Percentiles rank a stretch among this genome's conserved stretches.
Conservation (phyloP, 73 alveolate genomes). For the Paramecium caudatum region DNA sequence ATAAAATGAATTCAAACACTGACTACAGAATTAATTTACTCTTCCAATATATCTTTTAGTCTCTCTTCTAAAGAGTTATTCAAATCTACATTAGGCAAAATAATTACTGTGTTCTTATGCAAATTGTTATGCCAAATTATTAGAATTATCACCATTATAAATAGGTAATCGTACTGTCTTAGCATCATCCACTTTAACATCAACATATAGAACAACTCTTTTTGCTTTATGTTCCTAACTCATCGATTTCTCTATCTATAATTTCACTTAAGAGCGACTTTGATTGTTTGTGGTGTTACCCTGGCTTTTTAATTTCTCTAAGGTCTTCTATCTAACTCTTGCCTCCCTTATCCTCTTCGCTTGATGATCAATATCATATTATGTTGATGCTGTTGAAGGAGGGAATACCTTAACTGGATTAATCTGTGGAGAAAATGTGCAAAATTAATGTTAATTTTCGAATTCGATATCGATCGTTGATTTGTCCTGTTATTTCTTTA, state of each 20-base stretch:
- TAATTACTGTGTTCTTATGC: background rate
- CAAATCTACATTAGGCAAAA: background rate
- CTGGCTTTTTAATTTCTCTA: background rate
- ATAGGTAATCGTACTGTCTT: constrained; percentile 14
- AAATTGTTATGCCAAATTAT: background rate
- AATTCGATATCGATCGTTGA: constrained; percentile 15
- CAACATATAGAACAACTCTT: background rate
- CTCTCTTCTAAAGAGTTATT: constrained; percentile 27
- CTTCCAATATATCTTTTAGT: constrained; percentile 15
- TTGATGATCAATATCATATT: constrained; percentile 9
- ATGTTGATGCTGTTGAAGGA: background rate
- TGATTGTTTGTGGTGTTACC: constrained; percentile 24
- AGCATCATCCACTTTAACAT: constrained; percentile 37
- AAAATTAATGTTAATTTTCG: constrained; percentile 20
- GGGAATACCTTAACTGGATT: background rate
- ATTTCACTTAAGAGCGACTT: background rate
- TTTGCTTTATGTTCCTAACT: background rate
- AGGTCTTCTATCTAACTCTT: background rate
- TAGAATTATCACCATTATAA: constrained; percentile 1
- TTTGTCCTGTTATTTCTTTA: background rate
- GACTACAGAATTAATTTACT: constrained; percentile 41
- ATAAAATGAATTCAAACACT: too few species aligned
- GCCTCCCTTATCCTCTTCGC: constrained; percentile 34
- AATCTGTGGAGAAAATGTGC: constrained; percentile 11
- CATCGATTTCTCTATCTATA: background rate